These are phyloP conservation scores for Podaxis carcinomalis DNA, from an alignment of 768 basidiomycete species.

Conservation along the genomic window DNA sequence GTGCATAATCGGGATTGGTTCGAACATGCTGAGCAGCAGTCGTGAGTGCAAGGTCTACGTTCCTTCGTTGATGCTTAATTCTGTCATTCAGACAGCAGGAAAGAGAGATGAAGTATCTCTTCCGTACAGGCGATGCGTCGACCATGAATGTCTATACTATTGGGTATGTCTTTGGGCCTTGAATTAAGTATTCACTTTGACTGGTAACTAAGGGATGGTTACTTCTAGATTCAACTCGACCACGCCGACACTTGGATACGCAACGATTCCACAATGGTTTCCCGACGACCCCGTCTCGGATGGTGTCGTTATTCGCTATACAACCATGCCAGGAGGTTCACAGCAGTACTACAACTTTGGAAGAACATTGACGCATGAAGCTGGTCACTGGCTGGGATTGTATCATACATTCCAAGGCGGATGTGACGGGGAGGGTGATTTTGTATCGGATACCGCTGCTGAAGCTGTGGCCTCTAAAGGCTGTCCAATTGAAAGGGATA, in stretches of 20 bases:
- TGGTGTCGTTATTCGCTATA: conserved; percentile 37
- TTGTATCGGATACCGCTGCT: conserved; percentile 38
- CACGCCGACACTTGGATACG: conserved; percentile 36
- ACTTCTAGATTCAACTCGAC: conserved; percentile 18
- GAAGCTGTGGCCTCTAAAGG: conserved; percentile 31
- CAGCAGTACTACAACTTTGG: conserved; percentile 38
- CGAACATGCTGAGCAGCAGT: conserved; percentile 25
- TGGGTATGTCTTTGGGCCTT: conserved; percentile 16
- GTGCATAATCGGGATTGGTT: conserved; percentile 42
- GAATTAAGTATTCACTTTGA: background rate
- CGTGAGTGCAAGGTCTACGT: conserved; percentile 15
- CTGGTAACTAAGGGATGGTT: conserved; percentile 11
- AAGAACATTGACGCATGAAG: conserved; percentile 45
- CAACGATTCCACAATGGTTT: conserved; percentile 44
- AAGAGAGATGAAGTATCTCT: conserved; percentile 29
- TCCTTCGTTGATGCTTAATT: background rate
- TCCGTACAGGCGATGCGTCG: conserved; percentile 33
- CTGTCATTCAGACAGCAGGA: conserved; percentile 22
- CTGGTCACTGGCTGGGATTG: conserved; percentile 46
- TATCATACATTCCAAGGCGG: conserved; percentile 43
- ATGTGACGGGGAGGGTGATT: conserved; percentile 31
- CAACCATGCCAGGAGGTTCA: conserved; percentile 36
- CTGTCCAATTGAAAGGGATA: conserved; percentile 29
- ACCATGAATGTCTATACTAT: conserved; percentile 36
- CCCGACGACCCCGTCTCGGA: conserved; percentile 31